Evolutionary conservation across 768 basidiomycete genomes (phyloP).

Genomic region (Tricholoma terreum): DNA sequence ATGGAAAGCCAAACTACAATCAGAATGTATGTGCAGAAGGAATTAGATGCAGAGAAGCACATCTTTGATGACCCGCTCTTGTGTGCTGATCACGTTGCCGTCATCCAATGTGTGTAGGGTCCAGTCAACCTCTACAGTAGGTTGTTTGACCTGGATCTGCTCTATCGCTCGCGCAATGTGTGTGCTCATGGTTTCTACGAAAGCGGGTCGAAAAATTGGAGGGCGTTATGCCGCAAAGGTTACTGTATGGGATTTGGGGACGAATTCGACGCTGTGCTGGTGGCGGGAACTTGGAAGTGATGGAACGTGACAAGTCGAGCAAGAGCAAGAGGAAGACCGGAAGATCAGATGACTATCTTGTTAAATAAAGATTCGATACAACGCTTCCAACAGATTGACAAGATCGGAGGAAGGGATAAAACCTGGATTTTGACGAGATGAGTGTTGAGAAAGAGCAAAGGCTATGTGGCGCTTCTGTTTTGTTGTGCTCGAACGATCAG

Average conservation of each 20-base stretch:
- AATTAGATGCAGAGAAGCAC: slow-evolving; percentile 40
- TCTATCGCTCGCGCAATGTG: slow-evolving; percentile 68
- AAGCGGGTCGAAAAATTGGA: slow-evolving; percentile 9
- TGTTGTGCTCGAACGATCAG: slow-evolving; percentile 1
- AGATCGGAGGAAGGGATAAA: too few relatives aligned
- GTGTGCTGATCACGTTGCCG: slow-evolving; percentile 86
- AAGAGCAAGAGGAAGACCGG: background rate
- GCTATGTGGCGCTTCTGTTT: background rate
- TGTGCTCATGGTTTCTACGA: slow-evolving; percentile 36
- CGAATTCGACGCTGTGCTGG: slow-evolving; percentile 7
- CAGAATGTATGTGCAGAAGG: background rate
- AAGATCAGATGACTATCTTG: slow-evolving; percentile 1
- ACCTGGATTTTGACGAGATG: too few relatives aligned
- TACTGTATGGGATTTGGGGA: slow-evolving; percentile 7
- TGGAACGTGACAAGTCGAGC: slow-evolving; percentile 29
- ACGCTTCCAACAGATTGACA: background rate
- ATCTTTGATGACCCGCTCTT: slow-evolving; percentile 95
- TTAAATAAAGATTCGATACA: background rate
- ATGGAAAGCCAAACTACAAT: slow-evolving; percentile 8
- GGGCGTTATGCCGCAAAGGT: slow-evolving; percentile 3
- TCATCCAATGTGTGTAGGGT: slow-evolving; percentile 92
- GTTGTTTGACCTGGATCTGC: slow-evolving; percentile 53
- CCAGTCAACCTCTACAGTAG: slow-evolving; percentile 74
- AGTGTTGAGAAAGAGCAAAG: background rate
- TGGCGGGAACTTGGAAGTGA: slow-evolving; percentile 9